Percentiles rank a stretch among this genome's conserved stretches.
Evolutionary conservation across 108 stramenopile genomes (phyloP).

Genomic region (Schizochytrium sp.): DNA sequence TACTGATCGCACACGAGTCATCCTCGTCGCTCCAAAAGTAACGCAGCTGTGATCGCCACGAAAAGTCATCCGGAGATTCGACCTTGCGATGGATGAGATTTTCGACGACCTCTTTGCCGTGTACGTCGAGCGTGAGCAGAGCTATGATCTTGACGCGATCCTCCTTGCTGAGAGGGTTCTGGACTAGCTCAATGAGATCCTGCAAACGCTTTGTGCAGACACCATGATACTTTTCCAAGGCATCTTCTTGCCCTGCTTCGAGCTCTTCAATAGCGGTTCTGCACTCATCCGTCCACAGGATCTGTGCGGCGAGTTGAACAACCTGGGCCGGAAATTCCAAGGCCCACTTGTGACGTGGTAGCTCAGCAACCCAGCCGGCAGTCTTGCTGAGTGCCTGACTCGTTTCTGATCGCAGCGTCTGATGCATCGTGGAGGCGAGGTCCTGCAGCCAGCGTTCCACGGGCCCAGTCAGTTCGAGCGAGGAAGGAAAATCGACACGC

Average conservation of each 20-base stretch:
- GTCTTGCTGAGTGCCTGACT: conserved; percentile 15
- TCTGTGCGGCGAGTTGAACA: conserved; percentile 27
- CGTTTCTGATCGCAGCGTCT: not conserved
- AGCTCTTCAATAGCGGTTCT: conserved; percentile 26
- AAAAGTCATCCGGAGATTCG: conserved; percentile 17
- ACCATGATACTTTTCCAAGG: conserved; percentile 19
- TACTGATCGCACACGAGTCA: conserved; percentile 21
- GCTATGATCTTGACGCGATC: conserved; percentile 30
- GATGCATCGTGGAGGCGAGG: conserved; percentile 29
- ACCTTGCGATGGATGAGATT: conserved; percentile 19
- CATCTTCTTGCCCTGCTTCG: conserved; percentile 28
- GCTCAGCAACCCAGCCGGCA: conserved; percentile 23
- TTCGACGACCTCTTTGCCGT: conserved; percentile 25
- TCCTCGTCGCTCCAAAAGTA: conserved; percentile 27
- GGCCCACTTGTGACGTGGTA: conserved; percentile 39
- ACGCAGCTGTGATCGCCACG: conserved; percentile 28
- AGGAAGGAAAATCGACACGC: conserved; percentile 19
- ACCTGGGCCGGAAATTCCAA: conserved; percentile 26
- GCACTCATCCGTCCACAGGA: conserved; percentile 29
- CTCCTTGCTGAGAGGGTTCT: conserved; percentile 12
- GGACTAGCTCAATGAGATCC: conserved; percentile 29
- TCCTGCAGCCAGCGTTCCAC: conserved; percentile 42
- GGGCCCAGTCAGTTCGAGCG: conserved; percentile 25
- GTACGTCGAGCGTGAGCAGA: conserved; percentile 34
- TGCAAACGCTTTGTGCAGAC: conserved; percentile 22